Percentiles rank a stretch among this genome's conserved stretches.
phyloP scores from a whole-genome alignment of 495 filamentous ascomycete genomes.

The Tuber aestivum region DNA sequence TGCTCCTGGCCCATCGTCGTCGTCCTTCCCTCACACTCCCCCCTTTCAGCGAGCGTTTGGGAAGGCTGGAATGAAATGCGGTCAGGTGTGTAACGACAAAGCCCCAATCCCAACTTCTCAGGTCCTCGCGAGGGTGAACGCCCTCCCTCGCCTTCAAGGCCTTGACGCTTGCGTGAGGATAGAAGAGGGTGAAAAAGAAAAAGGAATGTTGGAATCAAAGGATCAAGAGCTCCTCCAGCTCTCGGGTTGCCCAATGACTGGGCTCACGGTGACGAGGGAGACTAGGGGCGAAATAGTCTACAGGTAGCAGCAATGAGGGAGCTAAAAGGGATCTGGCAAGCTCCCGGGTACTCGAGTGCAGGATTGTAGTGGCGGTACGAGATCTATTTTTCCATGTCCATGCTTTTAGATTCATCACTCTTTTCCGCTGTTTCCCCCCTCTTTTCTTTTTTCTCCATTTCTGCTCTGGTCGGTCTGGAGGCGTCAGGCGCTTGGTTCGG shows the following conservation, averaged over 20 bases:
- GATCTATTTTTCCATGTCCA: not conserved
- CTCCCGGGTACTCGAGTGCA: not conserved
- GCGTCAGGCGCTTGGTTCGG: not conserved
- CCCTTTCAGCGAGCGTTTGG: not conserved
- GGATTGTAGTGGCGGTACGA: not conserved
- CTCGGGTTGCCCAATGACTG: not conserved
- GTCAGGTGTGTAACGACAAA: not conserved
- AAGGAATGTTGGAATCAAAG: not conserved
- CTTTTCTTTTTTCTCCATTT: not conserved
- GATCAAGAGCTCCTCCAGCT: not conserved
- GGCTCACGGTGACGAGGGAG: not conserved
- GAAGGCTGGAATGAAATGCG: not conserved
- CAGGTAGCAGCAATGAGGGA: not conserved
- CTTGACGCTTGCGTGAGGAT: not conserved
- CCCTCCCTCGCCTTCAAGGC: not conserved
- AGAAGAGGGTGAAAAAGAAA: not conserved
- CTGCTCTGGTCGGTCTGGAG: not conserved
- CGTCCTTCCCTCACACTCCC: not conserved
- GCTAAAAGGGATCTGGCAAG: not conserved
- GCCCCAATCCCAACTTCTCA: not conserved
- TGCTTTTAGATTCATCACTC: not conserved
- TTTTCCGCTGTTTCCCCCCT: too few species aligned
- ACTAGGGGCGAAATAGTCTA: not conserved
- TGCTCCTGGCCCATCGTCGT: not conserved
- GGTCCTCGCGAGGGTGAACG: not conserved